Percentiles rank a stretch among this genome's conserved stretches.
These are phyloP conservation scores for Citrus sp. DNA, from an alignment of 345 rosid genomes.

Conservation along the genomic window DNA sequence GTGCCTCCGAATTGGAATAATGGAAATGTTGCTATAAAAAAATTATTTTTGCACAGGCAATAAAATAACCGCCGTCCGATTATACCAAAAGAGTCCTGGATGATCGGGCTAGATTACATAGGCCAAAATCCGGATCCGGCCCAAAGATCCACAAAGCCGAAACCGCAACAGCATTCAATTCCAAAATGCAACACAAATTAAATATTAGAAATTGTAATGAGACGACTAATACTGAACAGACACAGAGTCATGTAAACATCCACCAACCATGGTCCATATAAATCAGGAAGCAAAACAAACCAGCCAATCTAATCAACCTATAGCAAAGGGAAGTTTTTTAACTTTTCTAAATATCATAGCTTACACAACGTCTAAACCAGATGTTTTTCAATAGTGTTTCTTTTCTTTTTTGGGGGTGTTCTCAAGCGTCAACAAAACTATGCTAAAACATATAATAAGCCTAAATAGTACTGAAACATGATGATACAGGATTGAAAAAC, in stretches of 20 bases:
- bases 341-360: constrained; percentile 16
- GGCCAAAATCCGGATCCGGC: not conserved
- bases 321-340: not conserved
- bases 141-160: not conserved
- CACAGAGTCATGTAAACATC: not conserved
- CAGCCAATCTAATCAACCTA: not conserved
- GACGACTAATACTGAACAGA: not conserved
- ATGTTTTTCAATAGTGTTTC: not conserved
- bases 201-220: not conserved
- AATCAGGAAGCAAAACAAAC: not conserved
- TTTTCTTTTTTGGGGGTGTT: not conserved
- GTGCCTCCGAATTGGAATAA: not conserved
- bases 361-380: constrained; percentile 24
- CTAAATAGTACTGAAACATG: constrained; percentile 21
- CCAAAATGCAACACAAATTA: too few species aligned
- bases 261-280: not conserved
- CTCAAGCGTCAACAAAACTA: not conserved
- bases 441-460: constrained; percentile 8
- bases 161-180: too few species aligned
- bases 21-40: not conserved
- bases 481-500: constrained; percentile 23
- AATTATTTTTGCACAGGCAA: too few species aligned
- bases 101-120: not conserved
- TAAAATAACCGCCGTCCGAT: not conserved
- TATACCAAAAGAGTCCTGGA: not conserved